These are phyloP conservation scores for Phoma herbarum DNA, from an alignment of 2,329 filamentous ascomycete genomes.

Conservation along the genomic window DNA sequence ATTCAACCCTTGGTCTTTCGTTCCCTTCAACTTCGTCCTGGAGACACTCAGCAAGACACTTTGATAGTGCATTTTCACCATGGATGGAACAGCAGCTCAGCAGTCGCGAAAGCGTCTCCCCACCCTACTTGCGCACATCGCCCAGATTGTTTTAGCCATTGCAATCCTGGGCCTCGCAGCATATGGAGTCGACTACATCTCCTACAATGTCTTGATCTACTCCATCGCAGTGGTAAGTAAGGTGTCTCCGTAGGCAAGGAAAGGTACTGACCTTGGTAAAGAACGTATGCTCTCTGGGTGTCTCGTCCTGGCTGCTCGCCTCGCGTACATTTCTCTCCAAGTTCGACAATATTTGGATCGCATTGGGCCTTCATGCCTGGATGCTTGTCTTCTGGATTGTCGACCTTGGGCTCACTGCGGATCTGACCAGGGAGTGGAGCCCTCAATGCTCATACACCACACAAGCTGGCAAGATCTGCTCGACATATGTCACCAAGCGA, in stretches of 20 bases:
- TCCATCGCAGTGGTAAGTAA: conserved; percentile 28
- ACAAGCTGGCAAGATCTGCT: conserved; percentile 25
- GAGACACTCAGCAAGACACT: conserved; percentile 13
- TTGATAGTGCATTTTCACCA: conserved; percentile 15
- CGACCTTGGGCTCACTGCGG: conserved; percentile 38
- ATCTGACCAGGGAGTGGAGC: conserved; percentile 35
- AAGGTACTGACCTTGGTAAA: conserved; percentile 29
- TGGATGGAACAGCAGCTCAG: conserved; percentile 12
- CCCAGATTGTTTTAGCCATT: conserved; percentile 54
- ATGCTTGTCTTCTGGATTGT: conserved; percentile 63
- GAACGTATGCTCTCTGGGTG: conserved; percentile 58
- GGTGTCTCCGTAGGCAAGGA: not conserved
- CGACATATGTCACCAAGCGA: conserved; percentile 21
- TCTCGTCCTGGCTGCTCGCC: conserved; percentile 29
- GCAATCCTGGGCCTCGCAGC: conserved; percentile 59
- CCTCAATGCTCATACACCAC: conserved; percentile 21
- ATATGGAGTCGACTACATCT: conserved; percentile 53
- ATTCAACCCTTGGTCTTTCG: conserved; percentile 4
- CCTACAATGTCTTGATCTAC: conserved; percentile 54
- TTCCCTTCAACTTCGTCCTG: conserved; percentile 1
- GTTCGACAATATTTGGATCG: conserved; percentile 64
- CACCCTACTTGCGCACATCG: conserved; percentile 31
- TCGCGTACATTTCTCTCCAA: conserved; percentile 21
- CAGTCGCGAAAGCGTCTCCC: conserved; percentile 20
- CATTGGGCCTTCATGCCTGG: conserved; percentile 61